Evolutionary conservation across 2,329 filamentous ascomycete species (phyloP), one percentile per base, ranked within the genome.

Genomic region (Thielaviopsis populi): DNA sequence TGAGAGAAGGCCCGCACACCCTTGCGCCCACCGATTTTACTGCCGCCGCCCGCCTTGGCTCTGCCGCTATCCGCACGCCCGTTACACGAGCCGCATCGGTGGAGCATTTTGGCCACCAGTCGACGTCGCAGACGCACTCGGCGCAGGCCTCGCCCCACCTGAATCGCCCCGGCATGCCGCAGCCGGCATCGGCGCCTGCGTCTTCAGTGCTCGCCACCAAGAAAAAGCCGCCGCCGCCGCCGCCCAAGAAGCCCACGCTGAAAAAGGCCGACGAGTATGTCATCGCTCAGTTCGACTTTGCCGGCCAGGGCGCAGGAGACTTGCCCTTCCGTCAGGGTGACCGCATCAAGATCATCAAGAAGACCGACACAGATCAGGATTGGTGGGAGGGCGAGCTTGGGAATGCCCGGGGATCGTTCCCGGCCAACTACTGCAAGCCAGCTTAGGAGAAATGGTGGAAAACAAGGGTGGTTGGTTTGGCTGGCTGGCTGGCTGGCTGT

Each of bases 381-480:
- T 95, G 89, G 89, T 95, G 89, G 89, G 82, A 89, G 67, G 89
- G 89, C 13, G 88, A 94, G 73, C 68, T 91, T 15, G 77, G 78
- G 48, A 89, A 89, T 0, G 72, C 77, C 30, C 80, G 79, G 70
- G 89, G 89, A 2, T 84, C 78, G 68, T 95, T 95, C 71, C 89
- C 89, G 0, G 89, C 89, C 6, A 95, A 95, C 73, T 95, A 95
- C 74, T 89, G 86, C 70, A 80, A 80, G 69, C 65, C 71, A 6
- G 68, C 68, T 27, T 75, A 68, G 27, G n/a, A n/a, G n/a, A n/a
- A n/a, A n/a, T n/a, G n/a, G n/a, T n/a, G n/a, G 53, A 54, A 22
- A 13, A n/a, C 15, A 54, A 2, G 27, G n/a, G 30, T 11, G 50
- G 17, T n/a, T n/a, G n/a, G 17, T 22, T 6, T 33, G 27, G 7